Base-by-base conservation (phyloP, 225 moss, liverwort and hornwort genomes). In the Bryum argenteum region DNA sequence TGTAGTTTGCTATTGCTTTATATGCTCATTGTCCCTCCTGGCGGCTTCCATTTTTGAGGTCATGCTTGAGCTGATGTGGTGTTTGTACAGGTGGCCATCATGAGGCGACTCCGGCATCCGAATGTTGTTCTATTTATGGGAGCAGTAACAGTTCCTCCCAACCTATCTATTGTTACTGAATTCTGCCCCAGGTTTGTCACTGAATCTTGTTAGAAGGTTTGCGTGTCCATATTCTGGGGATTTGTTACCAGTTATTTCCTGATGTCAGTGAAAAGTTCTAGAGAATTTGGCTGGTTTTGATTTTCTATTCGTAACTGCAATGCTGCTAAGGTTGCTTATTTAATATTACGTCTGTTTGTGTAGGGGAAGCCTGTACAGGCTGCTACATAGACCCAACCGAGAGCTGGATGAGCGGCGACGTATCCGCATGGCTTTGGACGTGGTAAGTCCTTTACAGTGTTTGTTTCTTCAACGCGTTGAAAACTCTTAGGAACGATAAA, bases 41-140 rank as follows among this genome's bases (percentile, higher is more conserved):
- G 19, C 16, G 42, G 7, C 21, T 28, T 71, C 19, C 43, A 59
- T 10, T 3, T n/a, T 26, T 38, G 7, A 50, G 2, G 51, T 41
- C 7, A 13, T 65, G 42, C 33, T 52, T 71, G 51, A 77, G 42
- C 7, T 71, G 66, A 4, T 59, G 60, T 10, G 0, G 2, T 41
- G 11, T 58, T 55, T 47, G 54, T 82, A 43, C 66, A 97, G 96
- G 91, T 97, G 78, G 94, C 92, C 33, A 85, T 98, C 23, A 98
- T 98, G 97, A 89, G 84, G 63, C 89, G 97, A 23, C 62, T 98
- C 63, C 83, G 97, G 76, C 97, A 98, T 92, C 97, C 97, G 0
- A 98, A 98, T 62, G 78, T 98, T 60, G 97, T 98, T 56, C 81
- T 98, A 42, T 98, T 92, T 41, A 94, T 98, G 97, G 97, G 97